A percentile compares a stretch with the other conserved stretches of the same genome.
These are phyloP conservation scores for Cryptococcus maquisensis DNA, from an alignment of 1,284 basidiomycete species.

Conservation along the genomic window DNA sequence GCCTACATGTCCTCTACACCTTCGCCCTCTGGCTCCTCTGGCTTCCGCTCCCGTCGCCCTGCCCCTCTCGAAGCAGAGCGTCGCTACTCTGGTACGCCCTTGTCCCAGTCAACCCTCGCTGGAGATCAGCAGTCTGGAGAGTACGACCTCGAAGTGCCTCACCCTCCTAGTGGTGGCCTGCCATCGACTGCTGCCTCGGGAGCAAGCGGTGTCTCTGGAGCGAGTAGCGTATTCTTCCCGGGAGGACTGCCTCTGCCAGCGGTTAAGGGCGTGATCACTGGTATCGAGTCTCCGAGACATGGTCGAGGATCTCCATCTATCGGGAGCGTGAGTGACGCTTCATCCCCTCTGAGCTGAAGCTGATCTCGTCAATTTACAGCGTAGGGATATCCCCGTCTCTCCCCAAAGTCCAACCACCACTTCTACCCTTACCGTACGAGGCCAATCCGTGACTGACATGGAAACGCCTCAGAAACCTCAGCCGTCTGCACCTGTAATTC, in stretches of 20 bases:
- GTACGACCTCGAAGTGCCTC: too few species aligned
- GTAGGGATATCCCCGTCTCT: background rate
- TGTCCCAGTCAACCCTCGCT: too few species aligned
- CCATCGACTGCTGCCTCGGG: too few species aligned
- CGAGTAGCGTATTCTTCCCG: slow-evolving; percentile 4
- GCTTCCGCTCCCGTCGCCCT: too few species aligned
- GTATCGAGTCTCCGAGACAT: slow-evolving; percentile 18
- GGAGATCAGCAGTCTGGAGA: too few species aligned
- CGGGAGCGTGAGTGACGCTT: slow-evolving; percentile 3
- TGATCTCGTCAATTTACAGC: background rate
- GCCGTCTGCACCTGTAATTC: background rate
- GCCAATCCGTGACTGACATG: background rate
- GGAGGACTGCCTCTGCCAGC: slow-evolving; percentile 23
- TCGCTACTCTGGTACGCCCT: too few species aligned
- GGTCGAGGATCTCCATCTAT: slow-evolving; percentile 7
- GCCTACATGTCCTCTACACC: too few species aligned
- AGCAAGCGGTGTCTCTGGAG: too few species aligned
- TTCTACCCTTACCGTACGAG: background rate
- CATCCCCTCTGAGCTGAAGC: too few species aligned
- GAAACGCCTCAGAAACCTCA: background rate
- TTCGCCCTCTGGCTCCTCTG: too few species aligned
- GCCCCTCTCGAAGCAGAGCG: too few species aligned
- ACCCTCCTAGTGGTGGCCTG: too few species aligned
- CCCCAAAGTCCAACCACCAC: background rate
- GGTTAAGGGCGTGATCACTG: slow-evolving; percentile 30